Evolutionary conservation across 2,329 filamentous ascomycete species (phyloP).

Genomic region (Cytospora piceicola): DNA sequence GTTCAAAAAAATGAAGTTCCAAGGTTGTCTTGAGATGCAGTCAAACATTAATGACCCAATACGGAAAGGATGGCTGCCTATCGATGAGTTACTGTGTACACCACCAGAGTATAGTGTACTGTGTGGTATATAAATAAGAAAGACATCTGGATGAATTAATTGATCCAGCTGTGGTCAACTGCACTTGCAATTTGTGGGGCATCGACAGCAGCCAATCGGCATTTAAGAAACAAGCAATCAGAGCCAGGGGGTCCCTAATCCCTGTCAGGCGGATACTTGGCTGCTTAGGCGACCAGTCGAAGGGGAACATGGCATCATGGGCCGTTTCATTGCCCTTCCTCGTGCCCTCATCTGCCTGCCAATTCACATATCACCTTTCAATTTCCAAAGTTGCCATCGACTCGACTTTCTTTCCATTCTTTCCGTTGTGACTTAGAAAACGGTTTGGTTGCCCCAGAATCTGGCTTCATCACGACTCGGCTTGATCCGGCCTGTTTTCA

Average conservation of each 20-base stretch:
- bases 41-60: background rate
- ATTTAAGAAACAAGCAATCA: background rate
- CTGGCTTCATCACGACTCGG: background rate
- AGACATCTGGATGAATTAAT: too few species aligned
- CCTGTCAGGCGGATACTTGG: background rate
- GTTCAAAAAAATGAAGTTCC: background rate
- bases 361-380: too few species aligned
- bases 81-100: too few species aligned
- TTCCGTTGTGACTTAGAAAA: background rate
- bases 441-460: too few species aligned
- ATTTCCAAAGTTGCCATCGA: too few species aligned
- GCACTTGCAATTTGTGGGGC: background rate
- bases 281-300: too few species aligned
- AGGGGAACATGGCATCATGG: background rate
- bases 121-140: too few species aligned
- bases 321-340: background rate
- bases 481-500: background rate
- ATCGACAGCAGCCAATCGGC: background rate
- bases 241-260: background rate
- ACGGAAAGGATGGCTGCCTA: background rate
- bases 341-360: background rate
- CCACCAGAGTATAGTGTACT: too few species aligned
- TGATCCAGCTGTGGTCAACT: too few species aligned
- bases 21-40: background rate
- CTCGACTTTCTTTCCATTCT: background rate